These are phyloP conservation scores for Sphaerobolus stellatus DNA, from an alignment of 1,284 basidiomycete genomes.

Conservation along the genomic window DNA sequence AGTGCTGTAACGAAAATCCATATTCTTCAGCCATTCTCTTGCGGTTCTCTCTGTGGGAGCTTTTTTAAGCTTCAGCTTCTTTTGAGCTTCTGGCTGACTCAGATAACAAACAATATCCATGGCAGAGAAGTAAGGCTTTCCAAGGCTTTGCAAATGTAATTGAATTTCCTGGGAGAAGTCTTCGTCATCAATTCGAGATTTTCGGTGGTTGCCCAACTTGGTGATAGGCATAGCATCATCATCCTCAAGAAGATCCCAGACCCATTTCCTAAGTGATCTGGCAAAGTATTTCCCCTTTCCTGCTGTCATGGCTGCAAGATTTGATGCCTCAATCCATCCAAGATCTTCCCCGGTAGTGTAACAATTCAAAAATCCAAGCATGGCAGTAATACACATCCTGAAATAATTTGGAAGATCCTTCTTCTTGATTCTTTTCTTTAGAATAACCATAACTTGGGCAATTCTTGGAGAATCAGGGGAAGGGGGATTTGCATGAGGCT, in stretches of 20 bases:
- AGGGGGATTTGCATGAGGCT: too few relatives aligned
- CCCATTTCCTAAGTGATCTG: not conserved
- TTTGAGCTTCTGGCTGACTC: not conserved
- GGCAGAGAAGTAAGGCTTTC: not conserved
- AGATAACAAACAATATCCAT: not conserved
- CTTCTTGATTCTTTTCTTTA: too few relatives aligned
- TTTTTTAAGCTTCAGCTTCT: not conserved
- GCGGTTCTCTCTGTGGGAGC: conserved; percentile 20
- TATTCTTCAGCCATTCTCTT: conserved; percentile 28
- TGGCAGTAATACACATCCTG: too few relatives aligned
- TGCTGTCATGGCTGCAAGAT: too few relatives aligned
- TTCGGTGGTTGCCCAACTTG: not conserved
- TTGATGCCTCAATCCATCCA: too few relatives aligned
- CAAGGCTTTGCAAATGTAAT: conserved; percentile 13
- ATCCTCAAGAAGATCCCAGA: not conserved
- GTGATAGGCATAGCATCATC: not conserved
- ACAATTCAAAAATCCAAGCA: too few relatives aligned
- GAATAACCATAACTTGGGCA: too few relatives aligned
- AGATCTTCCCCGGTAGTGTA: too few relatives aligned
- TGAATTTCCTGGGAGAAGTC: conserved; percentile 19
- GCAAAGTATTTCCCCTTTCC: not conserved
- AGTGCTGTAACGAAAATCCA: conserved; percentile 28
- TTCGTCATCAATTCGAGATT: conserved; percentile 17
- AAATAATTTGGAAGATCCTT: too few relatives aligned
- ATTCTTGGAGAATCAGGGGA: too few relatives aligned